Evolutionary conservation across 2,329 filamentous ascomycete genomes (phyloP).

Genomic region (Cytospora piceae): DNA sequence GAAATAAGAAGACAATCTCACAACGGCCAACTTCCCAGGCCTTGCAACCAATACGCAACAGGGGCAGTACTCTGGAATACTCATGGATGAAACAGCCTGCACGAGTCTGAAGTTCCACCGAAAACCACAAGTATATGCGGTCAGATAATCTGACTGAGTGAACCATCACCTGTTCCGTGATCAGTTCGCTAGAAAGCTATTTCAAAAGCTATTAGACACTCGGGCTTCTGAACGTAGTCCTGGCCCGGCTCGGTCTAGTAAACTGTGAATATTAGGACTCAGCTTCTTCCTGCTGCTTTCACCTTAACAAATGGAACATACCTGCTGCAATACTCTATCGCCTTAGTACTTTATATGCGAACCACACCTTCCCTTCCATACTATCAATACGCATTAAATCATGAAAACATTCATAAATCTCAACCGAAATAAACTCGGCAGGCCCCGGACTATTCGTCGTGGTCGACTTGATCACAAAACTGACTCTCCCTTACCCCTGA

Average conservation of each 20-base stretch:
- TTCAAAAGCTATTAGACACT: too few relatives aligned
- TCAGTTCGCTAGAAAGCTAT: too few relatives aligned
- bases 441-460: too few relatives aligned
- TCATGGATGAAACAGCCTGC: not conserved
- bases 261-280: too few relatives aligned
- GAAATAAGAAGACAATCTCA: not conserved
- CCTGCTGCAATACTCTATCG: too few relatives aligned
- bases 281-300: too few relatives aligned
- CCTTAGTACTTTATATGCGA: too few relatives aligned
- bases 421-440: not conserved
- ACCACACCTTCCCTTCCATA: not conserved
- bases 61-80: too few relatives aligned
- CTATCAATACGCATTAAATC: not conserved
- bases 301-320: too few relatives aligned
- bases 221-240: too few relatives aligned
- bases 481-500: not conserved
- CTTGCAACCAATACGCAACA: not conserved
- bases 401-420: not conserved
- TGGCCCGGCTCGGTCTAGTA: too few relatives aligned
- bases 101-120: not conserved
- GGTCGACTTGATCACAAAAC: not conserved
- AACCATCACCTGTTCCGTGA: not conserved
- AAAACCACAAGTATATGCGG: not conserved
- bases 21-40: not conserved
- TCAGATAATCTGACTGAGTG: not conserved